Conservation (phyloP, 2,329 filamentous ascomycete genomes). For the Aspergillus awamori region DNA sequence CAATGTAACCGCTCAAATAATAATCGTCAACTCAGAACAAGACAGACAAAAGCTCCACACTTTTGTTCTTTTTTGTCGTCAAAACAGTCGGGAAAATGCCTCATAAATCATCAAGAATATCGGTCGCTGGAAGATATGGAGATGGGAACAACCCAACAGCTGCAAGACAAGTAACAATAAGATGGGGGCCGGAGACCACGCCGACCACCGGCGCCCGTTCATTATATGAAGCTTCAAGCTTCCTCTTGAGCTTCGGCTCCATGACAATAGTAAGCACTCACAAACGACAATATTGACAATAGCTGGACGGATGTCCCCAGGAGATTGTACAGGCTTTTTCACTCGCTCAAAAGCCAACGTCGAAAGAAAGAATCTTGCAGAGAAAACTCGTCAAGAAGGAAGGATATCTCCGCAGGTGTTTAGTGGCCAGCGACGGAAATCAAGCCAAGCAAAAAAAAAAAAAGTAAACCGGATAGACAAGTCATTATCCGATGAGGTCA, state of each 20-base stretch:
- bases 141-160: neutral
- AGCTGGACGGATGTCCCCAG: neutral
- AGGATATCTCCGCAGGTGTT: conserved; percentile 12
- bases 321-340: conserved; percentile 4
- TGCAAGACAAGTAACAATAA: neutral
- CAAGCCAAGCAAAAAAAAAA: conserved; percentile 5
- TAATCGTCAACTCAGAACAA: conserved; percentile 3
- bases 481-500: conserved; percentile 22
- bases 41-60: conserved; percentile 3
- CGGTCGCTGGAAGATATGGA: neutral
- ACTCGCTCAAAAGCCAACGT: conserved; percentile 6
- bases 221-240: conserved; percentile 8
- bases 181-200: neutral
- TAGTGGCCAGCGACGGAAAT: neutral
- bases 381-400: conserved; percentile 7
- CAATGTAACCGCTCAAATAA: conserved; percentile 5
- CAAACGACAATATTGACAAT: conserved; percentile 2
- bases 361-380: conserved; percentile 15
- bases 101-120: conserved; percentile 15
- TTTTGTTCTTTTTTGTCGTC: conserved; percentile 16
- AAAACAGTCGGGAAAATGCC: conserved; percentile 6
- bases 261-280: conserved; percentile 3
- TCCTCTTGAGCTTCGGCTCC: conserved; percentile 5
- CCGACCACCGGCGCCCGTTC: neutral
- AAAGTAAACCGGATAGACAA: conserved; percentile 3